A percentile compares a stretch with the other conserved stretches of the same genome.
These are phyloP conservation scores for Colletotrichum sp. DNA, from an alignment of 2,329 filamentous ascomycete genomes.

Conservation along the genomic window DNA sequence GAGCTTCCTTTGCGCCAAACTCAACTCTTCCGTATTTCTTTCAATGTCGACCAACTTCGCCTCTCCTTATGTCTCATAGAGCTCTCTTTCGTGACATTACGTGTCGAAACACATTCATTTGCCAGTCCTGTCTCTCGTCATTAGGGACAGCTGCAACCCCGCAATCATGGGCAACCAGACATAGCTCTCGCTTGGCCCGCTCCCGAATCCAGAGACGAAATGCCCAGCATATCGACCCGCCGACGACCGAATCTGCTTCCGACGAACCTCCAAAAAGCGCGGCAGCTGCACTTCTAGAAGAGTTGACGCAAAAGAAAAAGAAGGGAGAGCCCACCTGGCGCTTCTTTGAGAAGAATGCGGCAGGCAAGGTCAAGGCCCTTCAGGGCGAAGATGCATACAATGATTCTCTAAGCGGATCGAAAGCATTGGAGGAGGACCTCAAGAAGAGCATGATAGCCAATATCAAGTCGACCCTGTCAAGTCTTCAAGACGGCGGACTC, in stretches of 20 bases:
- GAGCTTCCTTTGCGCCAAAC: neutral
- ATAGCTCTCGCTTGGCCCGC: conserved; percentile 32
- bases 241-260: neutral
- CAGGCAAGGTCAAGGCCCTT: conserved; percentile 42
- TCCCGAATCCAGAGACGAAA: neutral
- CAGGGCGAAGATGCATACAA: conserved; percentile 43
- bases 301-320: conserved; percentile 16
- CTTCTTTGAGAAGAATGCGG: conserved; percentile 53
- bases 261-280: neutral
- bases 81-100: conserved; percentile 36
- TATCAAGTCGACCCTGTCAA: conserved; percentile 31
- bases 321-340: conserved; percentile 34
- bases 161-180: conserved; percentile 32
- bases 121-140: conserved; percentile 39
- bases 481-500: conserved; percentile 25
- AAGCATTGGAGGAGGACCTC: conserved; percentile 30
- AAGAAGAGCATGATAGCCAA: conserved; percentile 25
- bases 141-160: conserved; percentile 30
- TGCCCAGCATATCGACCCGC: neutral
- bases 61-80: conserved; percentile 22
- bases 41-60: neutral
- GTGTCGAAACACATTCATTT: conserved; percentile 39
- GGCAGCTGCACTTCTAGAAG: conserved; percentile 24
- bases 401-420: conserved; percentile 37
- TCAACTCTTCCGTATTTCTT: neutral